Percentiles rank a stretch among this genome's conserved stretches.
These are phyloP conservation scores for Pezicula carpinea DNA, from an alignment of 2,329 filamentous ascomycete genomes.

Conservation along the genomic window DNA sequence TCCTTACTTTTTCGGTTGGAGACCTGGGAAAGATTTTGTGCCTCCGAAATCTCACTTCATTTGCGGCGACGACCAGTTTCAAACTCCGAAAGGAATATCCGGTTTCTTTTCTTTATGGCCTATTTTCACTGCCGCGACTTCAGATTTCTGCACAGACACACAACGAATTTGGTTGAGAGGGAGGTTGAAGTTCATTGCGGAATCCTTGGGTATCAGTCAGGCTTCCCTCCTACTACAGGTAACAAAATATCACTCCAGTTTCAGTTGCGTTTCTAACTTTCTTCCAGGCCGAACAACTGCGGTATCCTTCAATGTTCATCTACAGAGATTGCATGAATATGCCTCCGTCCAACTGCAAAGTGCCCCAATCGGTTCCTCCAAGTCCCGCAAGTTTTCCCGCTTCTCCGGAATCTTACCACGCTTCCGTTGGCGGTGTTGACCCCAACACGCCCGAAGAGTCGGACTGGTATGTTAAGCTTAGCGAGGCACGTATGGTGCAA, in stretches of 20 bases:
- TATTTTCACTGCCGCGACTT: conserved; percentile 43
- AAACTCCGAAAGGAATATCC: conserved; percentile 42
- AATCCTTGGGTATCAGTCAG: conserved; percentile 50
- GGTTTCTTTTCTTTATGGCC: conserved; percentile 56
- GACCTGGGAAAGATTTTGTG: conserved; percentile 38
- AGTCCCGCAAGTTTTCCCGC: neutral
- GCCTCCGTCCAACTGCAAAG: conserved; percentile 1
- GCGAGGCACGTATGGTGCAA: neutral
- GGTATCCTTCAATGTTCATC: conserved; percentile 2
- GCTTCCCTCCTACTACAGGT: conserved; percentile 48
- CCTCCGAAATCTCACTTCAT: conserved; percentile 33
- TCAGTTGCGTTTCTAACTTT: too few species aligned
- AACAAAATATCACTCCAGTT: conserved; percentile 9
- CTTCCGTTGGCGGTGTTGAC: neutral
- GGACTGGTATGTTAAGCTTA: neutral
- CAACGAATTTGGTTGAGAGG: conserved; percentile 50
- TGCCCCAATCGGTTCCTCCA: neutral
- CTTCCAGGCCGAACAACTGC: neutral
- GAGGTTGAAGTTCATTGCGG: conserved; percentile 46
- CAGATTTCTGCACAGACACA: conserved; percentile 52
- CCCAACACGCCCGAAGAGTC: neutral
- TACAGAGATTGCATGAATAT: neutral
- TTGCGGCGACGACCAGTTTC: conserved; percentile 43
- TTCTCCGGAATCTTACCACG: neutral
- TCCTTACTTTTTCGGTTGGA: conserved; percentile 55